Evolutionary conservation across 2,329 filamentous ascomycete species (phyloP), one percentile per base, ranked within the genome.

Genomic region (Paecilomyces sp.): DNA sequence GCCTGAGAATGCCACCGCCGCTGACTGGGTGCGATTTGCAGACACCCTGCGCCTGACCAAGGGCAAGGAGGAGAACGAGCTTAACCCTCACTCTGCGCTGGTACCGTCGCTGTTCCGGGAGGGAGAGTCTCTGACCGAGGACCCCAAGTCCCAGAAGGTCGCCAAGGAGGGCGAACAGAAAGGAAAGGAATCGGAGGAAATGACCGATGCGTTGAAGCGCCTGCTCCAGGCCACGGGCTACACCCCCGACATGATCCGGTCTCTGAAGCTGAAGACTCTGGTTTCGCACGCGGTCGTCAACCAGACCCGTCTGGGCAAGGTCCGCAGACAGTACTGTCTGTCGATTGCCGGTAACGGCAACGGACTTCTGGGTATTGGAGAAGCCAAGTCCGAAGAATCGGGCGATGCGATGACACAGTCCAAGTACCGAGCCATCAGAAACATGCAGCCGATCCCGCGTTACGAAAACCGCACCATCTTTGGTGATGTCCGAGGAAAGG

Each of bases 301-400:
- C 78, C 93, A 97, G 82, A 97, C 94, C 24, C 90, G 93, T 80
- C 86, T 99, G 77, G 94, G 94, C 72, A 99, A 97, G 82, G 88
- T 99, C 61, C 83, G 83, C 66, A 90, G 88, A 74, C 69, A 82
- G 50, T 95, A 93, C 69, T 82, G 86, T 67, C 78, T 97, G 62
- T 87, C 87, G 50, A 87, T 97, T 66, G 92, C 92, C 5, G 94
- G 94, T 57, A 96, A 97, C 76, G 84, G 86, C 60, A 84, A 94
- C 65, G 94, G 94, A 15, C 83, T 93, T 69, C 77, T 99, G 33
- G 94, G 94, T 11, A 82, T 97, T 61, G 94, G 94, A 59, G 89
- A 93, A 76, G 92, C 90, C 67, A 99, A 97, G 81, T 88, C 89
- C 9, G 85, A 87, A 30, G 92, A 97, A 75, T 70, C 80, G 1